Conservation (phyloP, 2,329 filamentous ascomycete species). For the Diaporthe sp. region DNA sequence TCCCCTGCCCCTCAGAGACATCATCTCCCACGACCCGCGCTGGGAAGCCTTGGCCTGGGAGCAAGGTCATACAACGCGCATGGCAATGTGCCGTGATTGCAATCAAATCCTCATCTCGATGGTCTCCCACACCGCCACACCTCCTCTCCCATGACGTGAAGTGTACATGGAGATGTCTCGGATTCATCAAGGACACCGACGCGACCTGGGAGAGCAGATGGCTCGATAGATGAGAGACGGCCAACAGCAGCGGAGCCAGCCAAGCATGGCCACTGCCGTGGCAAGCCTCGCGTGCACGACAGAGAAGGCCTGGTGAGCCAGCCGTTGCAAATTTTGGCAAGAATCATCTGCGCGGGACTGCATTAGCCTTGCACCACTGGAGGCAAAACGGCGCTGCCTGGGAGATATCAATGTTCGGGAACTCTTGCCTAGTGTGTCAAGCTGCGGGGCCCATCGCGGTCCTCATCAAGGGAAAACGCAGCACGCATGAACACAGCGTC, state of each 20-base stretch:
- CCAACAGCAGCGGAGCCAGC: not conserved
- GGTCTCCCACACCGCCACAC: slow-evolving; percentile 3
- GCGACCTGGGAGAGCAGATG: not conserved
- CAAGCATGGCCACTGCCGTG: not conserved
- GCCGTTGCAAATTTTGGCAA: not conserved
- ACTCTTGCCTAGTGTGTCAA: slow-evolving; percentile 10
- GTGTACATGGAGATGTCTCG: slow-evolving; percentile 2
- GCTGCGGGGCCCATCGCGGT: not conserved
- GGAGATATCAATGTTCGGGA: slow-evolving; percentile 11
- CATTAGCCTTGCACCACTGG: not conserved
- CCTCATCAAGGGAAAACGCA: not conserved
- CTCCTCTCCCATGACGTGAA: not conserved
- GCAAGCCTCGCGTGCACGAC: not conserved
- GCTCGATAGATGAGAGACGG: not conserved
- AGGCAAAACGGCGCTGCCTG: not conserved
- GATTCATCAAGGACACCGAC: not conserved
- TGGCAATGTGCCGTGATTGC: not conserved
- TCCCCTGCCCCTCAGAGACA: slow-evolving; percentile 7
- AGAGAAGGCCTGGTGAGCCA: not conserved
- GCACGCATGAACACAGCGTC: slow-evolving; percentile 18
- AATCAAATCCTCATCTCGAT: not conserved
- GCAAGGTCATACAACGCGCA: not conserved
- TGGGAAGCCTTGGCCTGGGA: not conserved
- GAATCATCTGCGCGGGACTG: not conserved
- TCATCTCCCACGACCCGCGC: not conserved